phyloP scores from a whole-genome alignment of 2,329 filamentous ascomycete genomes.

The Apiospora phragmitis region DNA sequence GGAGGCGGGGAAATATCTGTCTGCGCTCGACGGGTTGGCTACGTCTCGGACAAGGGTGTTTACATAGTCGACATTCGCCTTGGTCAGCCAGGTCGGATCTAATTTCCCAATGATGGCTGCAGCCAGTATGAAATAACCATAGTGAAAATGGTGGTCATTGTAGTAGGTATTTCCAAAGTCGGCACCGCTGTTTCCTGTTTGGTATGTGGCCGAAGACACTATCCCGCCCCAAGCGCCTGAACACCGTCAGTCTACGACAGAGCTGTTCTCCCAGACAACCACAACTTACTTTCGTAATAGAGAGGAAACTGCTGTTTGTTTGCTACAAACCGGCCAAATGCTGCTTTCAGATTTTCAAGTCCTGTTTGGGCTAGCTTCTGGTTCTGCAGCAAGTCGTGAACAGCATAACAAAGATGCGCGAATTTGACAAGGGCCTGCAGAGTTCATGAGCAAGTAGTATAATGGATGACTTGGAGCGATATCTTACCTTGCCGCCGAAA shows the following conservation, averaged over 20 bases:
- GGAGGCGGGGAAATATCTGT: slow-evolving; percentile 78
- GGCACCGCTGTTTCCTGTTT: slow-evolving; percentile 63
- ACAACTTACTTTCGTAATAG: slow-evolving; percentile 59
- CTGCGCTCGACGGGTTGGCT: slow-evolving; percentile 71
- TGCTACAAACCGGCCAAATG: slow-evolving; percentile 64
- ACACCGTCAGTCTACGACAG: slow-evolving; percentile 18
- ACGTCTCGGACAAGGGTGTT: slow-evolving; percentile 81
- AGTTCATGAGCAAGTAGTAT: slow-evolving; percentile 10
- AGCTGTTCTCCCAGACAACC: background rate
- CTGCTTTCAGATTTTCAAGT: slow-evolving; percentile 61
- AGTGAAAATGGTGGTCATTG: slow-evolving; percentile 76
- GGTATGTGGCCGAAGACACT: slow-evolving; percentile 74
- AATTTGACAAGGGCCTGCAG: slow-evolving; percentile 71
- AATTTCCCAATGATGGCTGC: slow-evolving; percentile 81
- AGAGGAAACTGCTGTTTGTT: slow-evolving; percentile 69
- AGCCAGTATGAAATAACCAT: slow-evolving; percentile 86
- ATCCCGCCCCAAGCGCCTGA: slow-evolving; percentile 74
- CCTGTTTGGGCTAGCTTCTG: slow-evolving; percentile 55
- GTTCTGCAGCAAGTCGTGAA: slow-evolving; percentile 64
- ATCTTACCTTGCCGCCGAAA: slow-evolving; percentile 77
- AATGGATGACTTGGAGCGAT: slow-evolving; percentile 9
- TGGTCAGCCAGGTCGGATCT: slow-evolving; percentile 70
- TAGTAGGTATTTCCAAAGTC: slow-evolving; percentile 93
- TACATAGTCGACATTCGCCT: slow-evolving; percentile 74
- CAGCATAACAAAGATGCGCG: slow-evolving; percentile 65